Evolutionary conservation across 495 filamentous ascomycete genomes (phyloP), one percentile per base, ranked within the genome.

Genomic region (Penicillium crystallinum): DNA sequence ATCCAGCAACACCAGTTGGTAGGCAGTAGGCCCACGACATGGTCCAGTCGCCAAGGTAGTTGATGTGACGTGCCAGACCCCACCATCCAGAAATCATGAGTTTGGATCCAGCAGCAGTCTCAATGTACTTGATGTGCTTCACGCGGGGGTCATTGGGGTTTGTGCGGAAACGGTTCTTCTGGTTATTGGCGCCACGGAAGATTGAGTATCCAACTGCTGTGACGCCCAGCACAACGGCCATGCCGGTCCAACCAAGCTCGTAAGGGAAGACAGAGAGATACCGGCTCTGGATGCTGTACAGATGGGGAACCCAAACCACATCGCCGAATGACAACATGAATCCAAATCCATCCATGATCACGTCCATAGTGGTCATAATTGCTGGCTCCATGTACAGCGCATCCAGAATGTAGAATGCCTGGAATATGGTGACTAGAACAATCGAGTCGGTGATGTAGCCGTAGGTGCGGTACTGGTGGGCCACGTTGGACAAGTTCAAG

Each of bases 301-400:
- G 75, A 73, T 97, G 91, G 2, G 93, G 93, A 9, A 97, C 77
- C 95, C 93, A 97, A 58, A 85, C 88, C 4, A 97, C 77, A 61
- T 97, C 93, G 30, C 92, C 93, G 57, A 97, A 97, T 2, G 88
- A 77, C n/a, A 98, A 74, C 93, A 98, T 98, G 68, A 87, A 90
- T 39, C 93, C 95, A 59, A 97, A 97, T 12, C 93, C 95, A 61
- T 98, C 93, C 61, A 84, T 88, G 50, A 85, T 95, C 63, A 97
- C 87, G 68, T 98, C 95, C 71, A 98, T 97, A 9, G 90, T 97
- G 2, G 95, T 97, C 59, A 98, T 76, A 54, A 98, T 85, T 1
- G 92, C 86, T 0, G 90, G 80, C 66, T 98, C 93, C 83, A 91
- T 91, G 72, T 84, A 90, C n/a, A 89, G 79, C 0, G 81, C 79